Base-by-base conservation (phyloP, 306 rosid genomes). In the Senna siamea region DNA sequence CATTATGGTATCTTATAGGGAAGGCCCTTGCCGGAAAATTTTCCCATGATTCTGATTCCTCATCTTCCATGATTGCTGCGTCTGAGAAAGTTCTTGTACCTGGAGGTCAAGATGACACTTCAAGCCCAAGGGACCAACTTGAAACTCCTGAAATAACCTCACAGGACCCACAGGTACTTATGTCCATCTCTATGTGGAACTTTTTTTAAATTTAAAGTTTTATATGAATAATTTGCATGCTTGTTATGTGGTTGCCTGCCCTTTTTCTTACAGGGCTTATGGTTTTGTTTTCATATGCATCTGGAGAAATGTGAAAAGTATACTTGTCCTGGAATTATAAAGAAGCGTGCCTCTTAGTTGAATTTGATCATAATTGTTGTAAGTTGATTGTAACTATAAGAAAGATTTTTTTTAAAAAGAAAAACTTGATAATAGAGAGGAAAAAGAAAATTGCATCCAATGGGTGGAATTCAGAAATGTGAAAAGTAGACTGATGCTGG, bases 21-120 rank as follows among this genome's bases (percentile, higher is more conserved):
- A 92, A 81, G 85, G 82, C 78, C 70, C 87, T 80, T 76, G 76
- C 78, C 18, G 81, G 80, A 75, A 95, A 87, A 66, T 61, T 83
- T 72, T 82, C 88, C 26, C 82, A 44, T 37, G 93, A 90, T 79
- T 89, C 99, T 72, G 91, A 89, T 66, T 78, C 88, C 50, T 57
- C 78, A 34, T 88, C 97, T 57, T 79, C 89, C 69, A 74, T 66
- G 2, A 81, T 86, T 30, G 78, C 97, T 67, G 89, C 89, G 41
- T 89, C 97, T 20, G 85, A 89, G 71, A 87, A 92, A 78, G 79
- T 87, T 32, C 88, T 88, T 57, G 84, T 83, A 79, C 96, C 98
- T 69, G 93, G 85, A 44, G 84, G 79, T 69, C 83, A 76, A 62
- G 89, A 76, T 76, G 87, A 85, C 76, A 59, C 96, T 78, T 62